phyloP scores from a whole-genome alignment of 306 rosid species.

The Acacia crassicarpa region DNA sequence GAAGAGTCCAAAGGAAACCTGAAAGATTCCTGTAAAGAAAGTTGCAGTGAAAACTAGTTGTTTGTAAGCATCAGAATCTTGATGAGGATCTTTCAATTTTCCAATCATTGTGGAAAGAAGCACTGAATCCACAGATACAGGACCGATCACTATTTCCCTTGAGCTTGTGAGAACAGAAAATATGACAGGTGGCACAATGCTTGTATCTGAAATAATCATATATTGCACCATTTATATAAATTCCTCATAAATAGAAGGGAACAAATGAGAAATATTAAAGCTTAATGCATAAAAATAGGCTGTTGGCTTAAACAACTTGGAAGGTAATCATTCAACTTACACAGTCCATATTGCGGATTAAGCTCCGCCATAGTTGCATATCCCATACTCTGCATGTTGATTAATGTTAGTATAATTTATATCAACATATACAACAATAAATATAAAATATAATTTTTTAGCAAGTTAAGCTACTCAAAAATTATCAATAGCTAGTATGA shows the following conservation, averaged over 20 bases:
- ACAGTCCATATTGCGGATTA: constrained; percentile 45
- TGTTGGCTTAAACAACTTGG: neutral
- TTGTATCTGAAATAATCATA: constrained; percentile 1
- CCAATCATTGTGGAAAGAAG: neutral
- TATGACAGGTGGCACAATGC: neutral
- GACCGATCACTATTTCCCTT: constrained; percentile 1
- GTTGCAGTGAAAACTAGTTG: neutral
- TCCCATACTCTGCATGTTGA: constrained; percentile 34
- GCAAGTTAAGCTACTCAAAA: neutral
- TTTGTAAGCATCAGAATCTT: neutral
- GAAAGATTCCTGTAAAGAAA: neutral
- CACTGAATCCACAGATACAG: neutral
- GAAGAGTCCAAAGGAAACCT: neutral
- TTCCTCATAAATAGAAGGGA: neutral
- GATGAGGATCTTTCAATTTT: neutral
- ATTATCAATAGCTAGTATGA: neutral
- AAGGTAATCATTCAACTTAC: constrained; percentile 27
- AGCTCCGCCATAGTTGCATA: constrained; percentile 43
- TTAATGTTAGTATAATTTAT: neutral
- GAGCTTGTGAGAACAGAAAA: neutral
- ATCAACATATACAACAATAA: neutral
- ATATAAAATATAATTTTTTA: neutral
- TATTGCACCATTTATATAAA: neutral
- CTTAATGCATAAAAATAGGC: neutral
- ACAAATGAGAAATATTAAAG: neutral